Conservation (phyloP, 2,329 filamentous ascomycete genomes). For the Fusarium dimerum region DNA sequence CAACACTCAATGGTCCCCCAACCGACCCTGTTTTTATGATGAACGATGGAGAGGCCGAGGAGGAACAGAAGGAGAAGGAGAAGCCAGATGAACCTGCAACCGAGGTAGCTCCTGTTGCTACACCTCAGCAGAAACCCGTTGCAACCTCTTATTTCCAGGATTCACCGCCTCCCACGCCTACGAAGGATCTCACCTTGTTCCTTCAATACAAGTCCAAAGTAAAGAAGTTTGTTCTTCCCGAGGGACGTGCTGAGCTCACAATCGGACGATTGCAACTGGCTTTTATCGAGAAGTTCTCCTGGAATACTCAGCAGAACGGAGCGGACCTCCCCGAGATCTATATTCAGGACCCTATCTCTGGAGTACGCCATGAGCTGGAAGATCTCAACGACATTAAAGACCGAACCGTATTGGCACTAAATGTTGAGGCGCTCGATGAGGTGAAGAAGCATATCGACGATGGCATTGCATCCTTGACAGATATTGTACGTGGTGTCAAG, state of each 20-base stretch:
- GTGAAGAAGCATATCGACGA: conserved; percentile 97
- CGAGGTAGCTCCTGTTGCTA: conserved; percentile 22
- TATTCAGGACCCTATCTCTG: conserved; percentile 93
- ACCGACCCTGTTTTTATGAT: conserved; percentile 43
- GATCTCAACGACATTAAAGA: conserved; percentile 94
- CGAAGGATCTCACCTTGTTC: conserved; percentile 90
- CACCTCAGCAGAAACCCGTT: conserved; percentile 45
- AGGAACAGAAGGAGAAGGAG: conserved; percentile 17
- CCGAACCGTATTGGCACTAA: conserved; percentile 89
- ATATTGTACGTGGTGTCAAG: conserved; percentile 83
- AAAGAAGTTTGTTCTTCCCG: conserved; percentile 89
- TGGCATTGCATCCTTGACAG: conserved; percentile 76
- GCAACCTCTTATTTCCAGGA: conserved; percentile 58
- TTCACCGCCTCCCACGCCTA: conserved; percentile 62
- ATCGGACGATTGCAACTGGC: conserved; percentile 88
- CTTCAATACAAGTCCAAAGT: conserved; percentile 96
- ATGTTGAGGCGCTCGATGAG: conserved; percentile 90
- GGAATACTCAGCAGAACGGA: conserved; percentile 96
- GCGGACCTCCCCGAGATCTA: conserved; percentile 95
- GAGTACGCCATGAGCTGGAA: conserved; percentile 94
- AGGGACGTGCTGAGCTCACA: conserved; percentile 81
- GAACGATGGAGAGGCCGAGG: conserved; percentile 13
- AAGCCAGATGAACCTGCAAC: conserved; percentile 26
- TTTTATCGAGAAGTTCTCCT: conserved; percentile 98
- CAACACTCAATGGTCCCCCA: conserved; percentile 60